phyloP scores from a whole-genome alignment of 495 filamentous ascomycete genomes.

The Penicillium ochrochloron region DNA sequence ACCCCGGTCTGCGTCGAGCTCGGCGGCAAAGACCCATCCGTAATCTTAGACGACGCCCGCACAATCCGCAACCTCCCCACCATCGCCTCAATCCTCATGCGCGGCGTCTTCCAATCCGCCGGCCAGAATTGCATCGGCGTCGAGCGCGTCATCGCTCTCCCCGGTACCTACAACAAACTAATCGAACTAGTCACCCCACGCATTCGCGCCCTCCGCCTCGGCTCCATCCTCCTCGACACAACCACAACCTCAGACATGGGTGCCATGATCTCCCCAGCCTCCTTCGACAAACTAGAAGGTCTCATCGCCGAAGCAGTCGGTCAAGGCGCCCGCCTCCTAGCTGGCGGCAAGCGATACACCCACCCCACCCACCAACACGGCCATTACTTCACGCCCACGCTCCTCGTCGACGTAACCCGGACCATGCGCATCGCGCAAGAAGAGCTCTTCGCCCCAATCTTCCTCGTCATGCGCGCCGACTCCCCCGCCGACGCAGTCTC shows the following conservation, averaged over 20 bases:
- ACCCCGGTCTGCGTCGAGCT: constrained; percentile 87
- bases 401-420: constrained; percentile 81
- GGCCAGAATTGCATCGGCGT: constrained; percentile 98
- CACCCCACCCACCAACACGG: constrained; percentile 76
- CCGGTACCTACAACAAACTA: constrained; percentile 72
- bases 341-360: constrained; percentile 71
- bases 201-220: constrained; percentile 72
- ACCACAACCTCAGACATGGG: constrained; percentile 70
- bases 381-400: constrained; percentile 89
- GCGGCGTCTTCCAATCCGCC: constrained; percentile 93
- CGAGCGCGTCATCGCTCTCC: constrained; percentile 85
- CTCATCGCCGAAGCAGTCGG: constrained; percentile 77
- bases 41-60: constrained; percentile 78
- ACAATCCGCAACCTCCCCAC: constrained; percentile 63
- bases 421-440: constrained; percentile 84
- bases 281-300: constrained; percentile 69
- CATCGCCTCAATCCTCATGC: constrained; percentile 80
- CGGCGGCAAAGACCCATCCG: constrained; percentile 94
- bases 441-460: constrained; percentile 92
- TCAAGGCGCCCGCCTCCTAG: constrained; percentile 78
- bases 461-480: constrained; percentile 75
- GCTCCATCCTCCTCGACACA: constrained; percentile 61
- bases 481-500: constrained; percentile 63
- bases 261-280: constrained; percentile 80
- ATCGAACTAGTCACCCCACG: constrained; percentile 70